Conservation (phyloP, 768 basidiomycete species). For the Lactarius pseudohatsudake region DNA sequence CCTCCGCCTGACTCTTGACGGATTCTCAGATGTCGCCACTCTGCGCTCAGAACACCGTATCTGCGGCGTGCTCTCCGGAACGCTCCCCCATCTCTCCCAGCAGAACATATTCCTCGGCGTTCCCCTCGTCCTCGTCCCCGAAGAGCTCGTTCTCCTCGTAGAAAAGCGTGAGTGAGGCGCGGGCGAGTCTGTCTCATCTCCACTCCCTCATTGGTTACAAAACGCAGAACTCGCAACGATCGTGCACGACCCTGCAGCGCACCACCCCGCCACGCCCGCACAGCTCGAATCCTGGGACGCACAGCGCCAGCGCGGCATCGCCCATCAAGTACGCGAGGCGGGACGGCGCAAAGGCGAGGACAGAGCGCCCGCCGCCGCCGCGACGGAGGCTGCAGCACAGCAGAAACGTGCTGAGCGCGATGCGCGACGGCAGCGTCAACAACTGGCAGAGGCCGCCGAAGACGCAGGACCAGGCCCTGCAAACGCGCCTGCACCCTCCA, state of each 20-base stretch:
- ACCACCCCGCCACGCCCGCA: conserved; percentile 46
- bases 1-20: conserved; percentile 9
- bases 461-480: neutral
- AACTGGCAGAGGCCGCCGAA: neutral
- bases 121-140: conserved; percentile 85
- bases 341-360: conserved; percentile 44
- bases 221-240: conserved; percentile 59
- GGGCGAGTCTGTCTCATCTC: neutral
- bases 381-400: conserved; percentile 56
- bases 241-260: conserved; percentile 66
- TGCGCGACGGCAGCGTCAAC: conserved; percentile 35
- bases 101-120: conserved; percentile 96
- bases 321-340: conserved; percentile 51
- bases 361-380: conserved; percentile 26
- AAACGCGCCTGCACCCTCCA: neutral
- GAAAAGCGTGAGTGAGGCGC: conserved; percentile 59
- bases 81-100: conserved; percentile 90
- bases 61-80: conserved; percentile 84
- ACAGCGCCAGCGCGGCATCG: conserved; percentile 46
- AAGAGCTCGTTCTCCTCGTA: conserved; percentile 88
- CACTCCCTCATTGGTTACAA: neutral
- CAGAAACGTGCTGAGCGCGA: conserved; percentile 73
- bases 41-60: conserved; percentile 80
- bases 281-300: conserved; percentile 56
- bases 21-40: conserved; percentile 66